Percentiles rank a stretch among this genome's conserved stretches.
phyloP scores from a whole-genome alignment of 495 filamentous ascomycete species.

The Aspergillus carlsbadensis region DNA sequence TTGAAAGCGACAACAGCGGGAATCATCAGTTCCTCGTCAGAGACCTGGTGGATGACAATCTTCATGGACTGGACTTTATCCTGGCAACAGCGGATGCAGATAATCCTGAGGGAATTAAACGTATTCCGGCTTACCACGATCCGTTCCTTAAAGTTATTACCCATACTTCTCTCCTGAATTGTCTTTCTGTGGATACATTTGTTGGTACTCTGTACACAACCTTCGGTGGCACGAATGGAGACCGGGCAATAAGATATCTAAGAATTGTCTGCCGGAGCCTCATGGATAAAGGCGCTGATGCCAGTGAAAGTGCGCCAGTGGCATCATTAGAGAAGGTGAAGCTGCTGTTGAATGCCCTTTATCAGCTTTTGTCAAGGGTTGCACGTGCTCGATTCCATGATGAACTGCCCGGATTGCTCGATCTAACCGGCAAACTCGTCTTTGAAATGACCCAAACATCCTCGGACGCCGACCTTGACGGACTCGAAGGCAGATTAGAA shows the following conservation, averaged over 20 bases:
- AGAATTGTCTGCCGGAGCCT: not conserved
- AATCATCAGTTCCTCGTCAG: not conserved
- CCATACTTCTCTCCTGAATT: conserved; percentile 1
- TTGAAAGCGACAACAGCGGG: not conserved
- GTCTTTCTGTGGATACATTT: not conserved
- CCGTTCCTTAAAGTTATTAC: conserved; percentile 1
- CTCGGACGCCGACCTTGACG: not conserved
- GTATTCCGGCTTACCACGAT: not conserved
- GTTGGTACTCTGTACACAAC: not conserved
- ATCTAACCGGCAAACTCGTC: not conserved
- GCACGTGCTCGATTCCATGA: not conserved
- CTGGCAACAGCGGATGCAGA: not conserved
- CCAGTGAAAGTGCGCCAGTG: not conserved
- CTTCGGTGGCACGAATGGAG: not conserved
- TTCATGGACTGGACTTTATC: not conserved
- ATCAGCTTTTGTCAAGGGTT: not conserved
- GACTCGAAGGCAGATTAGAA: not conserved
- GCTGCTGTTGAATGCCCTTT: not conserved
- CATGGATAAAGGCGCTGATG: not conserved
- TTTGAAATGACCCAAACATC: not conserved
- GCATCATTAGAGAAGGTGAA: not conserved
- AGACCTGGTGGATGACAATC: not conserved
- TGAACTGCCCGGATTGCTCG: not conserved
- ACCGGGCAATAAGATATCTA: not conserved
- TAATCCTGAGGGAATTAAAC: not conserved